Evolutionary conservation across 306 rosid species (phyloP).

Genomic region (Erythrophleum fordii): DNA sequence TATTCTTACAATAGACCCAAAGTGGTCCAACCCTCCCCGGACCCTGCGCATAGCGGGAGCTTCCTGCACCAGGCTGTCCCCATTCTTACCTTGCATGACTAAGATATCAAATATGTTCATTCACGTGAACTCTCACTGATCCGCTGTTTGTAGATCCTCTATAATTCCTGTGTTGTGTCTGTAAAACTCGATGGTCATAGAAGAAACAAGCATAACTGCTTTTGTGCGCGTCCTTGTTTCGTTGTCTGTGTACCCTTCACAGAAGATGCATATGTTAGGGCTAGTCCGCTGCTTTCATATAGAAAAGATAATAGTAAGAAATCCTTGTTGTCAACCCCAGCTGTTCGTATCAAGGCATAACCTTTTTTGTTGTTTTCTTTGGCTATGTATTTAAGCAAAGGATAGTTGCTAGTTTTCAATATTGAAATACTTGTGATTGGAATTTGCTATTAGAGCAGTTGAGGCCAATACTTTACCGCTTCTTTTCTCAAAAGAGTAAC

Average conservation of each 20-base stretch:
- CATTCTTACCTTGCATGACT: not conserved
- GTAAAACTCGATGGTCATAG: not conserved
- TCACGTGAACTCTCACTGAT: not conserved
- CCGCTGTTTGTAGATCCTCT: not conserved
- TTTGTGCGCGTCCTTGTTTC: not conserved
- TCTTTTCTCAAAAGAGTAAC: constrained; percentile 1
- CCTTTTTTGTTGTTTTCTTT: not conserved
- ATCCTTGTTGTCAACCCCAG: not conserved
- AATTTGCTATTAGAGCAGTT: not conserved
- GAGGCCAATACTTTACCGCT: not conserved
- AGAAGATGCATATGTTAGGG: not conserved
- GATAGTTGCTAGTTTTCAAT: not conserved
- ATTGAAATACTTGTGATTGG: not conserved
- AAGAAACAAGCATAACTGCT: not conserved
- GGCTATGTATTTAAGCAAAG: not conserved
- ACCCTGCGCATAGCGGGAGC: too few relatives aligned
- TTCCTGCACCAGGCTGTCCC: too few relatives aligned
- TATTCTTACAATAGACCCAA: too few relatives aligned
- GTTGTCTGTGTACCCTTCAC: not conserved
- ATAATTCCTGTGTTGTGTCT: not conserved
- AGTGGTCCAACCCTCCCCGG: too few relatives aligned
- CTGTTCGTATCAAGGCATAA: not conserved
- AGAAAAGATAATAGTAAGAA: not conserved
- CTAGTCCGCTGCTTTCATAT: not conserved
- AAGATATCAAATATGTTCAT: not conserved